Conservation (phyloP, 78 protist genomes). For the Emiliania huxleyi region DNA sequence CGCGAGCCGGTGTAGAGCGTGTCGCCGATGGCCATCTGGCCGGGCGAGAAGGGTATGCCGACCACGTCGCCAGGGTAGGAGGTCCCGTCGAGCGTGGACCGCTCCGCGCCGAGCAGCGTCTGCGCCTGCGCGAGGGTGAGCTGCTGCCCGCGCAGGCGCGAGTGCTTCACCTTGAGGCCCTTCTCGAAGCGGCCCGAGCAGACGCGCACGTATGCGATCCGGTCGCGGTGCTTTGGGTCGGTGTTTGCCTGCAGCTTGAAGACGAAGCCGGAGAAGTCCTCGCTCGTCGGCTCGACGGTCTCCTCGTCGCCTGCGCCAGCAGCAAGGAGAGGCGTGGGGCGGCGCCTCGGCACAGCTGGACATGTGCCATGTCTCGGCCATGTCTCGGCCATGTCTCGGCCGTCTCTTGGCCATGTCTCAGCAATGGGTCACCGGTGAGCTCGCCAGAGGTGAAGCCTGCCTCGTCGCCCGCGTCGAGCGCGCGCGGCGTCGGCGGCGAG, state of each 20-base stretch:
- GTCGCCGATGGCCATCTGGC: constrained; percentile 48
- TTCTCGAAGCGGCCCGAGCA: constrained; percentile 39
- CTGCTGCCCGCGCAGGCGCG: background rate
- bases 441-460: background rate
- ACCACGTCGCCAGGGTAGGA: constrained; percentile 7
- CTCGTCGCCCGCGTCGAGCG: background rate
- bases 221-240: constrained; percentile 49
- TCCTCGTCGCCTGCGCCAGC: background rate
- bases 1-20: background rate
- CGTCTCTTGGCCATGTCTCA: too few species aligned
- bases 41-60: background rate
- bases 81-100: background rate
- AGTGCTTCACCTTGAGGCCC: constrained; percentile 34
- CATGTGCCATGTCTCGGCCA: too few species aligned
- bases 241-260: constrained; percentile 54
- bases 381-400: too few species aligned
- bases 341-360: too few species aligned
- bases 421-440: background rate
- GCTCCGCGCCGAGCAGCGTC: background rate
- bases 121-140: background rate
- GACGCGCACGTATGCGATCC: constrained; percentile 44
- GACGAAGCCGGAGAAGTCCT: constrained; percentile 46
- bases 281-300: background rate
- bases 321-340: too few species aligned
- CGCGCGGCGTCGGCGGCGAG: background rate